phyloP scores from a whole-genome alignment of 257 asterid genomes.

The Linderniella brevidens region DNA sequence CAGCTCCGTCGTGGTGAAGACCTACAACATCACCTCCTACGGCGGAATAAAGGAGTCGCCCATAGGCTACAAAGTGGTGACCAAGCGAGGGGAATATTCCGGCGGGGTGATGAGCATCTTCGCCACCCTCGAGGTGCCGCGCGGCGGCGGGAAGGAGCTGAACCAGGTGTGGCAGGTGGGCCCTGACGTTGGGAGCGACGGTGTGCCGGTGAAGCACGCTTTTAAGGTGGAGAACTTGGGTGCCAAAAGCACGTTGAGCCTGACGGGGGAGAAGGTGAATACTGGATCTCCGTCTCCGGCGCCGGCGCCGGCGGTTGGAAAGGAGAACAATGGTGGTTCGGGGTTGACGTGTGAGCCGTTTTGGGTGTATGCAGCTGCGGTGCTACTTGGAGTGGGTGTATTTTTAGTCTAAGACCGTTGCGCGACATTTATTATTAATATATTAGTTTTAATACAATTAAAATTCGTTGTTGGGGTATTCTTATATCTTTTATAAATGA shows the following conservation, averaged over 20 bases:
- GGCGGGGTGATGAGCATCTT: slow-evolving; percentile 24
- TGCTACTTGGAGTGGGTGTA: neutral
- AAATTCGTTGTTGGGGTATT: too few species aligned
- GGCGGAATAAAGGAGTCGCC: slow-evolving; percentile 21
- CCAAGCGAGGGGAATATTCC: slow-evolving; percentile 23
- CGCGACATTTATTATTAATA: too few species aligned
- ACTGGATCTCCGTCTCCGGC: slow-evolving; percentile 9
- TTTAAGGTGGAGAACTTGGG: slow-evolving; percentile 24
- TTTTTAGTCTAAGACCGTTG: too few species aligned
- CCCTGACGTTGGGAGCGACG: slow-evolving; percentile 13
- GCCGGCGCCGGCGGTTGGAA: neutral
- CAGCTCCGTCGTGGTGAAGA: slow-evolving; percentile 30
- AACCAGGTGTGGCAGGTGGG: slow-evolving; percentile 83
- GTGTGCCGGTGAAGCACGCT: slow-evolving; percentile 32
- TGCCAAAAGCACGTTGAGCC: slow-evolving; percentile 21
- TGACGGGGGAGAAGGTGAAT: slow-evolving; percentile 5
- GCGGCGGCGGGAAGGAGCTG: slow-evolving; percentile 11
- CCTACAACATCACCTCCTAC: slow-evolving; percentile 35
- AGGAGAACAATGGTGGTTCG: neutral
- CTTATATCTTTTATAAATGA: too few species aligned
- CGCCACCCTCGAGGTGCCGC: slow-evolving; percentile 50
- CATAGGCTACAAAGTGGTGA: slow-evolving; percentile 29
- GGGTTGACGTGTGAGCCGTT: neutral
- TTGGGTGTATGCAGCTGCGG: neutral
- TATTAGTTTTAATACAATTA: too few species aligned